Evolutionary conservation across 495 filamentous ascomycete species (phyloP), one percentile per base, ranked within the genome.

Genomic region (Penicillium soppii): DNA sequence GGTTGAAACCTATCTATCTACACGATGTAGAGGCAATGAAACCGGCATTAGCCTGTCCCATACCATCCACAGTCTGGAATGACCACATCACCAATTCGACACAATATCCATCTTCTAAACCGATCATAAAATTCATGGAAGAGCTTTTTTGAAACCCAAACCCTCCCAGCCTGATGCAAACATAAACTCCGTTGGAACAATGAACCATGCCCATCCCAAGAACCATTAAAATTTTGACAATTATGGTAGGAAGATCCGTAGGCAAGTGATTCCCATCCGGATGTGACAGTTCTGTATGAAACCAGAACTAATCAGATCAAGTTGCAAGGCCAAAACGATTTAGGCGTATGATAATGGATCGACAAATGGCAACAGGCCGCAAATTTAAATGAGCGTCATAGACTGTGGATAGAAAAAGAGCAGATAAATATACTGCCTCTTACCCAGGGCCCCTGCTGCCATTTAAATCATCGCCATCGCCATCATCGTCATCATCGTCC

Each of bases 401-500:
- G 47, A 43, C 36, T 33, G 36, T 32, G 20, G 41, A 56, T 39
- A 50, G 45, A 61, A 40, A 53, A 51, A 48, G 54, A 47, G 54
- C 56, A 37, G 77, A 68, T 63, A 58, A 60, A 54, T 70, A 56
- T 67, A 66, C 70, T 65, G 65, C 43, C 44, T 40, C 19, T 50
- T 56, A 63, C 45, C 52, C 54, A 36, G 27, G 47, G 36, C 56
- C 39, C 16, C 40, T 50, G 23, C 43, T 53, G 43, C 49, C 59
- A 57, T 41, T 53, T 21, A 20, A 37, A 45, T 53, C 48, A 44
- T 53, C 44, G 50, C 63, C 54, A 59, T 59, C 55, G 52, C 77
- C 75, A n/a, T 77, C 79, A 46, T 78, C 80, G 17, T 78, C 76
- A 19, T 77, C 79, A 38, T 80, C 74, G 20, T 74, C 76, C 49